Evolutionary conservation across 179 eudicot genomes (phyloP), one percentile per base, ranked within the genome.

Genomic region (Silene noctiflora): DNA sequence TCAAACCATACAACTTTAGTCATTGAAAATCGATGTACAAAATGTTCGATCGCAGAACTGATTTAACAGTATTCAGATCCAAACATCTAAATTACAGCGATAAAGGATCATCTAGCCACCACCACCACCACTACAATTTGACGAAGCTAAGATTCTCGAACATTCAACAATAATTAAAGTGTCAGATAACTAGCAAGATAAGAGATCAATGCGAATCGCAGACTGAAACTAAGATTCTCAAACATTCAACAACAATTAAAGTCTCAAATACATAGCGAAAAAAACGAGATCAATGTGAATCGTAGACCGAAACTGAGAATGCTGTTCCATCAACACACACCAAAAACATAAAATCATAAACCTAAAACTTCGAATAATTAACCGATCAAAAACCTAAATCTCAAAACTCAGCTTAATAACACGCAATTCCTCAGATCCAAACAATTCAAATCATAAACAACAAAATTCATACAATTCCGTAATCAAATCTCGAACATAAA

Each of bases 351-450:
- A 42, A 42, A 53, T 48, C 74, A 51, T 13, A 51, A 70, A 24
- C 55, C 74, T 48, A 44, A 53, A 25, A 51, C 6, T 71, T 71
- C 74, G 42, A 35, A 35, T 35, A 35, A 35, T 35, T 35, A 42
- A 42, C 13, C 48, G 48, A 17, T 25, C 17, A 55, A 51, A 27
- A 27, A 25, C 46, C 46, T 53, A 29, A 71, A 71, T n/a, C 63
- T 25, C 46, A 4, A 67, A n/a, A 64, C 19, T 64, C 17, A 10
- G 6, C 29, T 71, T 17, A 29, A 72, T n/a, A n/a, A 7, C 64
- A 10, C n/a, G 44, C 16, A 55, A 4, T 16, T 72, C 63, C 16
- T 27, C 75, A 72, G 75, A 72, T 72, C 75, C 62, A 72, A 66
- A 20, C 55, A 58, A 16, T 5, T 20, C 25, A 59, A 11, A 27